phyloP scores from a whole-genome alignment of 495 filamentous ascomycete species.

The Podospora pseudopauciseta region DNA sequence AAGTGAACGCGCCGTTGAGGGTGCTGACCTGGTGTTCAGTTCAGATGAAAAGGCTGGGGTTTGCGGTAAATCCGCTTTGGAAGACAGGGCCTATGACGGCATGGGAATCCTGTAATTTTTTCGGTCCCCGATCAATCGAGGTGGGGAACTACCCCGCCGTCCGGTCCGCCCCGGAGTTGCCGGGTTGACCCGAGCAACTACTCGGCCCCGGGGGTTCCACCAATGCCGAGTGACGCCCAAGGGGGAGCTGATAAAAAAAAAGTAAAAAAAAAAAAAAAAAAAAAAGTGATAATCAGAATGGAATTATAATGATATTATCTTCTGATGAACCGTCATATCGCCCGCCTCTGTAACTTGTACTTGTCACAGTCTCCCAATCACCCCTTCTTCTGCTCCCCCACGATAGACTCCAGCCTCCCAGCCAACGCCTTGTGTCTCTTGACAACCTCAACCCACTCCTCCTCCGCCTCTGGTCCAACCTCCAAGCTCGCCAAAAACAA shows the following conservation, averaged over 20 bases:
- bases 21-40: not conserved
- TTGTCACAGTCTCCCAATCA: not conserved
- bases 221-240: not conserved
- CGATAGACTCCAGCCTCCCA: constrained; percentile 78
- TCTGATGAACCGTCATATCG: not conserved
- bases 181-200: constrained; percentile 19
- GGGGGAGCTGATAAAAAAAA: too few relatives aligned
- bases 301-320: not conserved
- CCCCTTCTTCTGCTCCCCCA: constrained; percentile 46
- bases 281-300: too few relatives aligned
- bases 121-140: not conserved
- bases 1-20: not conserved
- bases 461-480: constrained; percentile 52
- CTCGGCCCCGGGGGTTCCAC: constrained; percentile 2
- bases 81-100: constrained; percentile 17
- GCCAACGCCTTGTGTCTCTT: constrained; percentile 85
- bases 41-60: constrained; percentile 7
- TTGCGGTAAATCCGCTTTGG: not conserved
- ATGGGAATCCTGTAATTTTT: constrained; percentile 14
- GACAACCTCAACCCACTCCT: constrained; percentile 89
- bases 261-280: too few relatives aligned
- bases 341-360: not conserved
- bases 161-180: constrained; percentile 11
- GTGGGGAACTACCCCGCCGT: constrained; percentile 10
- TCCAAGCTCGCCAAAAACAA: constrained; percentile 70